Evolutionary conservation across 208 protist species (phyloP).

Genomic region (Trypanosoma congolense): DNA sequence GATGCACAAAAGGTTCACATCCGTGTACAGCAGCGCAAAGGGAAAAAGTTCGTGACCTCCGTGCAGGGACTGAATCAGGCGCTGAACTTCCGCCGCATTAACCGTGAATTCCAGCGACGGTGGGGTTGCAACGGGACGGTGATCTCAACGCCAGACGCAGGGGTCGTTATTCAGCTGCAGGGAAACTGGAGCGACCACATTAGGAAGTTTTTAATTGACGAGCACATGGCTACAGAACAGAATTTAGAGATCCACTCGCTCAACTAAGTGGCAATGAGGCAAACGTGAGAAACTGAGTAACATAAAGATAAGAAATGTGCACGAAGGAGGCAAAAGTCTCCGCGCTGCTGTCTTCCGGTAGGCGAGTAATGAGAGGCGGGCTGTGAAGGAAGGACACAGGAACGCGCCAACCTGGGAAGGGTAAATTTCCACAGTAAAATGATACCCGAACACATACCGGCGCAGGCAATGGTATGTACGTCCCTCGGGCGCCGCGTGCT

Average conservation of each 20-base stretch:
- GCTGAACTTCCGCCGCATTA: conserved; percentile 93
- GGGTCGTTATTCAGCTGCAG: conserved; percentile 95
- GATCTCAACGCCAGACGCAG: conserved; percentile 70
- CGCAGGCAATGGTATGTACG: too few species aligned
- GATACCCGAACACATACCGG: too few species aligned
- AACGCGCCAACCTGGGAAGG: too few species aligned
- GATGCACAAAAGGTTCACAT: conserved; percentile 91
- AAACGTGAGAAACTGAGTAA: background rate
- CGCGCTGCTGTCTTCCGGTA: too few species aligned
- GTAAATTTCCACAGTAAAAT: too few species aligned
- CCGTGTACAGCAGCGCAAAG: conserved; percentile 95
- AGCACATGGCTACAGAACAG: conserved; percentile 83
- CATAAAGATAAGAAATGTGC: background rate
- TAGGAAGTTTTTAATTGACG: conserved; percentile 89
- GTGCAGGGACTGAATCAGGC: conserved; percentile 91
- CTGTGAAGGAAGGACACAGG: too few species aligned
- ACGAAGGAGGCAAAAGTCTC: too few species aligned
- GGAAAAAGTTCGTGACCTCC: conserved; percentile 95
- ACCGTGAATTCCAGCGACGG: conserved; percentile 79
- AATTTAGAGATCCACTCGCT: conserved; percentile 95
- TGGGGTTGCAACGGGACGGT: conserved; percentile 96
- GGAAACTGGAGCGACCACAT: conserved; percentile 94
- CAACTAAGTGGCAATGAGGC: conserved; percentile 36
- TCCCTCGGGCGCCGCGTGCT: too few species aligned
- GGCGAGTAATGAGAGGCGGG: too few species aligned